Evolutionary conservation across 2,329 filamentous ascomycete genomes (phyloP).

Genomic region (Metarhizium robertsii): DNA sequence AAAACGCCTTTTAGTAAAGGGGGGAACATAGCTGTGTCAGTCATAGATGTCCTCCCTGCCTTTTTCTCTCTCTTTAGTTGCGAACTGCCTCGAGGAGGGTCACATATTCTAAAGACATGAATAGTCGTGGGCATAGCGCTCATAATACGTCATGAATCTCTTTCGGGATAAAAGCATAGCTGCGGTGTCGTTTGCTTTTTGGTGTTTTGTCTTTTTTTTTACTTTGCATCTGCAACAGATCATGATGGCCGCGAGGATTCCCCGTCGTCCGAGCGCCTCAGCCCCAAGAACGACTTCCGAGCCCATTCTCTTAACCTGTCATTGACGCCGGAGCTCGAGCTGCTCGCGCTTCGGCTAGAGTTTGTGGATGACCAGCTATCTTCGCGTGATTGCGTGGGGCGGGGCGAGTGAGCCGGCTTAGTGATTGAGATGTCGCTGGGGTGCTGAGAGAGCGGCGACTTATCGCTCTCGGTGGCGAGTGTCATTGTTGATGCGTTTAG

Average conservation of each 20-base stretch:
- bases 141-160: background rate
- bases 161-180: background rate
- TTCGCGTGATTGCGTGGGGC: conserved; percentile 7
- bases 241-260: background rate
- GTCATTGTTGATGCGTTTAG: conserved; percentile 21
- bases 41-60: background rate
- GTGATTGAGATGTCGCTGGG: background rate
- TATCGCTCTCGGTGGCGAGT: conserved; percentile 13
- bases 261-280: conserved; percentile 8
- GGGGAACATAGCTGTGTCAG: background rate
- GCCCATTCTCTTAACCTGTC: conserved; percentile 25
- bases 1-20: background rate
- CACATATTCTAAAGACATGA: background rate
- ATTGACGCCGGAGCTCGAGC: conserved; percentile 14
- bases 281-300: conserved; percentile 20
- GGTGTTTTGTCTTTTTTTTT: background rate
- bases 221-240: background rate
- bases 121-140: background rate
- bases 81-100: background rate
- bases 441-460: background rate
- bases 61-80: background rate
- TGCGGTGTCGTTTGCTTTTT: background rate
- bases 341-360: conserved; percentile 16
- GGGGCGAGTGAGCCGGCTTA: background rate
- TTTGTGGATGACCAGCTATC: conserved; percentile 19